Evolutionary conservation across 2,329 filamentous ascomycete species (phyloP), one percentile per base, ranked within the genome.

Genomic region (Alternaria panax): DNA sequence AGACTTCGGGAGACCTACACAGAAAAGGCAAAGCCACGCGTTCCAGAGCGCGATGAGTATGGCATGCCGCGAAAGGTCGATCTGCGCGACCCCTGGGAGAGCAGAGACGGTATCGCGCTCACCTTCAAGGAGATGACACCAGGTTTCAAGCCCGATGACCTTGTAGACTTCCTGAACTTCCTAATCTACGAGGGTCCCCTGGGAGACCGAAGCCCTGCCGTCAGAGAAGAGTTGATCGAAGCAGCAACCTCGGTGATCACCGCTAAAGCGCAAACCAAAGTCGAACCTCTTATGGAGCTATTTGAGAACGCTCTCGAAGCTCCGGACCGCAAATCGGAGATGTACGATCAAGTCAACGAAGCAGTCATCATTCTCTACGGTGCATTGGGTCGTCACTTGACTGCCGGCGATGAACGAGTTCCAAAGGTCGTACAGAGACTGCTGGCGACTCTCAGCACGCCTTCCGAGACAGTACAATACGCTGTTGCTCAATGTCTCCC

Each of bases 351-450:
- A 60, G 91, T 98, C 64, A 97, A 97, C 69, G 95, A 99, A 80
- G 95, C 96, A 18, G 93, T 99, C 52, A 93, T 99, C 68, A 95
- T 99, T 69, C 90, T 99, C 76, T 99, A 99, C 71, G 95, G 95
- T 75, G 94, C 96, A 51, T 82, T 99, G 36, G 95, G 93, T 42
- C 88, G 92, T 51, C 95, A 99, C 82, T 81, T 99, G 59, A 87
- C 91, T 67, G 80, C 88, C 7, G 92, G 93, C n/a, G 95, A 99
- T 76, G 81, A 88, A 66, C 93, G 96, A 71, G 87, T 98, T 48
- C 92, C 93, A 1, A 88, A 90, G 57, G 95, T 99, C 45, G 89
- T 99, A 51, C 90, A 94, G 68, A 88, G 93, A 63, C 84, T 99
- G 22, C 84, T 99, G 56, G 87, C 88, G 22, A 97, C 96, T 7